Base-by-base conservation (phyloP, 345 rosid species). In the Murraya koenigii region DNA sequence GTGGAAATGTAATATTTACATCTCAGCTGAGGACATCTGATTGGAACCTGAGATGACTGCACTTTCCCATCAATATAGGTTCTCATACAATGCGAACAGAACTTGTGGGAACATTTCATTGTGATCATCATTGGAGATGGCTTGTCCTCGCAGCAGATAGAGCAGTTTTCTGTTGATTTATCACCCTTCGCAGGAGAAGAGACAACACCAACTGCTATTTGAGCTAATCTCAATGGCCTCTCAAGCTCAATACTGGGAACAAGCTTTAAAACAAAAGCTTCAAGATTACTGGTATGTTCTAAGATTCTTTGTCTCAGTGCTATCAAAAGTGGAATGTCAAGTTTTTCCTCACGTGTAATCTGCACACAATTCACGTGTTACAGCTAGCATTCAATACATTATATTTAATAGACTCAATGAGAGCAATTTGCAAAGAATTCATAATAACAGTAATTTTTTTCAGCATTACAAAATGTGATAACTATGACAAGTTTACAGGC, bases 1-100 rank as follows among this genome's bases (percentile, higher is more conserved):
- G 73, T 73, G 33, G 94, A 90, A 80, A 96, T 80, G 64, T 79
- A 87, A 82, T 94, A 89, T 78, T 89, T 94, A 90, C 99, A 96
- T 67, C 88, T 90, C 80, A 82, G 77, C 86, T 94, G 95, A 69
- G 97, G 99, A 88, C 99, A 94, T 80, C 90, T 88, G 78, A 94
- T 86, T 64, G 98, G 98, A 61, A 94, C 93, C 85, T 90, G 92
- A 77, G 91, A 88, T 11, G 90, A 83, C 82, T 88, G 84, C 67
- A 96, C 82, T 88, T 94, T 94, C 76, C 91, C 95, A 77, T 96
- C 98, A 4, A 87, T 91, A 74, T 90, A 92, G 35, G 93, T 92
- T 86, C 84, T 90, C 99, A 96, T 88, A 80, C 99, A 96, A 72
- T 88, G 97, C 23, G 99, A 94, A 78, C 99, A 96, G 87, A 94